phyloP scores from a whole-genome alignment of 148 eudicot species.

The Rhododendron henanense region DNA sequence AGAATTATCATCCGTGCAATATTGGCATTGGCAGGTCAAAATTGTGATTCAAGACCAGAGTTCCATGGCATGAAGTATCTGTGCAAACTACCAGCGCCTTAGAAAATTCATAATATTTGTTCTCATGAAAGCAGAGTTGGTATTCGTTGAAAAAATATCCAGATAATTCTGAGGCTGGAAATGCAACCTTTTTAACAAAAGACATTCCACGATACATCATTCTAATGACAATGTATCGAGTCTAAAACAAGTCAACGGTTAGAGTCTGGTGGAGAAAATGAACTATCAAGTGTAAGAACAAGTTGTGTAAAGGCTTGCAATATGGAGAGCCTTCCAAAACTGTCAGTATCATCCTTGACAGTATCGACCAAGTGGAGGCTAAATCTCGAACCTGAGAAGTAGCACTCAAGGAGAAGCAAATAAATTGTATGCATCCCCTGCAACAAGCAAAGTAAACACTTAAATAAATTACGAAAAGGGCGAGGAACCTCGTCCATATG shows the following conservation, averaged over 20 bases:
- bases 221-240: no score
- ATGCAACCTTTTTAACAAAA: no score
- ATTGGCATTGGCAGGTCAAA: background rate
- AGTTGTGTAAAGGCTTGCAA: constrained; percentile 43
- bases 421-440: no score
- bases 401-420: no score
- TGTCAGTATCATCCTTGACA: constrained; percentile 46
- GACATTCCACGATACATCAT: no score
- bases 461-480: no score
- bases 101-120: background rate
- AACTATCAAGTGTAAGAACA: background rate
- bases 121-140: background rate
- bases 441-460: no score
- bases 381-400: no score
- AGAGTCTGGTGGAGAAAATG: background rate
- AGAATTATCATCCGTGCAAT: background rate
- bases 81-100: background rate
- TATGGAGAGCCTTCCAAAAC: constrained; percentile 40
- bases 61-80: background rate
- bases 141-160: background rate
- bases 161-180: background rate
- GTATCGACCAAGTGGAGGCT: no score
- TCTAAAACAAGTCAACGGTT: background rate
- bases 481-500: no score
- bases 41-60: background rate